Base-by-base conservation (phyloP, 208 protist species). In the Acanthamoeba royreba region DNA sequence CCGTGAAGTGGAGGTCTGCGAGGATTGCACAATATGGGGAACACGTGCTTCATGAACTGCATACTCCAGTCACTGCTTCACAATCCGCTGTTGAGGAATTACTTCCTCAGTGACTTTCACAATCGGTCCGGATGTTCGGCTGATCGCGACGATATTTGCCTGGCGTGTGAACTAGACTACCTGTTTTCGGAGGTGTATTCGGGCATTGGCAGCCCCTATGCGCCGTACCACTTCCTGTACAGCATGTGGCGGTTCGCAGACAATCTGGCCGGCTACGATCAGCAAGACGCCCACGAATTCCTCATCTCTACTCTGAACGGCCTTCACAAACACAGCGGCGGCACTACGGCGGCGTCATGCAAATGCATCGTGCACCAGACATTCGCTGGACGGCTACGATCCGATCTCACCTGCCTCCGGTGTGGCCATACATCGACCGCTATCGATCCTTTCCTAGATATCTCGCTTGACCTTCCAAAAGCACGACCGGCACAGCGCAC, bases 281-380 rank as follows among this genome's bases (percentile, higher is more conserved):
- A 98, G 91, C 97, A 98, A 35, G 97, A 98, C 94, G 97, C 97
- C n/a, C 97, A 98, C 55, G 97, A 98, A 94, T 97, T 98, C 33
- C 95, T 97, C 63, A 98, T 98, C 33, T 93, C 96, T 4, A 61
- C 96, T 31, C 66, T 98, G 17, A 93, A 98, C 87, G 94, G 79
- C 35, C 66, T 98, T 40, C 96, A 97, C 92, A 83, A 63, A 5
- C 95, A 97, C 77, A 96, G 63, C 55, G 61, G 91, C 31, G 96
- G 96, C 38, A 81, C 69, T 33, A 69, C 52, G 22, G 33, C 72
- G 55, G 55, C 55, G 11, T 66, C 55, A 53, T 98, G 96, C 72
- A 63, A 61, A 33, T 97, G 96, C 92, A 94, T 98, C 22, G 93
- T 97, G 19, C 96, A 98, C 87, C 53, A 81, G n/a, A 85, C 97